A percentile compares a stretch with the other conserved stretches of the same genome.
Conservation (phyloP, 225 moss, liverwort and hornwort genomes). For the Pleurozium schreberi region DNA sequence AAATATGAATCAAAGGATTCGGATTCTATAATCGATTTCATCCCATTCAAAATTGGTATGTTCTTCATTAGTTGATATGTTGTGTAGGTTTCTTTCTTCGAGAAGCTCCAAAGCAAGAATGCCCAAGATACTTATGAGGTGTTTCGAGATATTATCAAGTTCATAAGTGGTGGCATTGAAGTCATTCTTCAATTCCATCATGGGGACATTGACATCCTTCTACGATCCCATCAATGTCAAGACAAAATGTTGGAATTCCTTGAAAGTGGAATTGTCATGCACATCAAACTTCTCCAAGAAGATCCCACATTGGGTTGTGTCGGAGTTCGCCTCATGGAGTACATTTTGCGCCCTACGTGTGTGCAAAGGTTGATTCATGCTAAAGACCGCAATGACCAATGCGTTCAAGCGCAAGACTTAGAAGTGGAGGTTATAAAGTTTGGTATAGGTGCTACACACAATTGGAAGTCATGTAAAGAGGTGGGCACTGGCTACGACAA, state of each 20-base stretch:
- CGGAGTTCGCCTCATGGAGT: not conserved
- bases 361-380: not conserved
- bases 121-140: not conserved
- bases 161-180: not conserved
- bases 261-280: not conserved
- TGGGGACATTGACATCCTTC: not conserved
- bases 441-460: not conserved
- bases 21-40: accelerated
- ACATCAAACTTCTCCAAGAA: not conserved
- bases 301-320: not conserved
- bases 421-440: not conserved
- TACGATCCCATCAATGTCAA: not conserved
- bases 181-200: not conserved
- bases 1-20: not conserved
- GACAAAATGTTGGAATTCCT: not conserved
- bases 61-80: not conserved
- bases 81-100: not conserved
- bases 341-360: not conserved
- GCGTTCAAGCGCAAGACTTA: not conserved
- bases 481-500: not conserved
- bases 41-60: accelerated
- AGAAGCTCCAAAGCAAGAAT: not conserved
- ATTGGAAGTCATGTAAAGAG: not conserved
- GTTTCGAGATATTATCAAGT: not conserved
- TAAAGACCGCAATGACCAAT: not conserved